These are phyloP conservation scores for Henckelia pumila DNA, from an alignment of 257 asterid genomes.

Conservation along the genomic window DNA sequence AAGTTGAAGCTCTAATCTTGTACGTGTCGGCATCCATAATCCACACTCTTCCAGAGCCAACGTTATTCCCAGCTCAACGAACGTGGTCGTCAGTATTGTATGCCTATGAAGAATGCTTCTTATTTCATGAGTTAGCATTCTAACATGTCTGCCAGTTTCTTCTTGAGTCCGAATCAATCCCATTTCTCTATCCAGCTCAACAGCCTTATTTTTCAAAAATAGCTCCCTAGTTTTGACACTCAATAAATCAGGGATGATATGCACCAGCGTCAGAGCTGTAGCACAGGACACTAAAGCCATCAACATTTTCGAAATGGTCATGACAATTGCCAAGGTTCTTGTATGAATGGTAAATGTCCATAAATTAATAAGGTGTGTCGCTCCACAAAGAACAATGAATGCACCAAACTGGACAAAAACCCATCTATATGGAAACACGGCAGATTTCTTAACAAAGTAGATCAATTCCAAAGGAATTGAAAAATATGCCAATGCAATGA, in stretches of 20 bases:
- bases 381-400: slow-evolving; percentile 95
- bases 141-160: slow-evolving; percentile 74
- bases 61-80: slow-evolving; percentile 67
- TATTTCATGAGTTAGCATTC: slow-evolving; percentile 79
- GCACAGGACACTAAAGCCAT: slow-evolving; percentile 70
- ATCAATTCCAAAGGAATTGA: slow-evolving; percentile 93
- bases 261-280: slow-evolving; percentile 72
- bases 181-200: slow-evolving; percentile 70
- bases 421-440: slow-evolving; percentile 96
- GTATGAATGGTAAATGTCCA: slow-evolving; percentile 72
- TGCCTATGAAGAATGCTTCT: slow-evolving; percentile 75
- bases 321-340: slow-evolving; percentile 55
- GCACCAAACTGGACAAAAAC: slow-evolving; percentile 99
- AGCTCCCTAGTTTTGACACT: slow-evolving; percentile 58
- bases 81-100: slow-evolving; percentile 68
- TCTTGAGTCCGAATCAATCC: slow-evolving; percentile 71
- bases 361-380: slow-evolving; percentile 66
- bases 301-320: slow-evolving; percentile 59
- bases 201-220: slow-evolving; percentile 57
- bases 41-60: slow-evolving; percentile 74
- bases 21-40: slow-evolving; percentile 73
- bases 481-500: slow-evolving; percentile 94
- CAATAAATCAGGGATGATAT: slow-evolving; percentile 69
- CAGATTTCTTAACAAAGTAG: slow-evolving; percentile 94
- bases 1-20: slow-evolving; percentile 55